phyloP scores from a whole-genome alignment of 345 rosid species.

The Salix koriyanagi region DNA sequence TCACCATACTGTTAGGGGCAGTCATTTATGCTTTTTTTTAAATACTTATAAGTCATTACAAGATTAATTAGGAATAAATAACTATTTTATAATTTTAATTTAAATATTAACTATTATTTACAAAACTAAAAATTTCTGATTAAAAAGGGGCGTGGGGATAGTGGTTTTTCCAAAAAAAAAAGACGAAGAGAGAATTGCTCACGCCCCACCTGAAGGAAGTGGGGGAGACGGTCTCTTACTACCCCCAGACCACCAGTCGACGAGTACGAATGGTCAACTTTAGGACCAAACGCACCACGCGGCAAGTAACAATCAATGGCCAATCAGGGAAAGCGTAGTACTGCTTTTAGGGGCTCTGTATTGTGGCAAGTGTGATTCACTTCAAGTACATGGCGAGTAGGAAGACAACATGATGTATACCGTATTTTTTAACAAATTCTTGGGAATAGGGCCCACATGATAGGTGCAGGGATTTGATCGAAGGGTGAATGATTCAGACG shows the following conservation, averaged over 20 bases:
- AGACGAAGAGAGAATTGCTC: neutral
- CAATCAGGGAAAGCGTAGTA: neutral
- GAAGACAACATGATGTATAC: too few relatives aligned
- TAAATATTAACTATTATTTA: neutral
- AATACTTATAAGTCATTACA: too few relatives aligned
- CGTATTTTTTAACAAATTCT: neutral
- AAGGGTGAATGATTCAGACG: conserved; percentile 35
- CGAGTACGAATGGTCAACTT: conserved; percentile 25
- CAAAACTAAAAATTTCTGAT: neutral
- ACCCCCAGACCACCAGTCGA: conserved; percentile 22
- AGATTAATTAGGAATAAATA: too few relatives aligned
- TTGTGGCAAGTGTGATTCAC: neutral
- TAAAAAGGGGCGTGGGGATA: neutral
- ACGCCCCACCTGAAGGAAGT: neutral
- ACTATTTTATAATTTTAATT: neutral
- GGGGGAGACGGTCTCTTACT: neutral
- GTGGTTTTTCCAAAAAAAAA: too few relatives aligned
- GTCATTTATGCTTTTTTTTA: too few relatives aligned
- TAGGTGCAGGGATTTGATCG: conserved; percentile 26
- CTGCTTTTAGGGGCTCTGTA: neutral
- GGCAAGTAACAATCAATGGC: neutral
- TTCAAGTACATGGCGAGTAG: neutral
- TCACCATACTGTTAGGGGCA: too few relatives aligned
- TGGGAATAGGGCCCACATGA: conserved; percentile 21
- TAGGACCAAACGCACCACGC: neutral